Conservation (phyloP, 1,284 basidiomycete genomes). For the Cutaneotrichosporon sp. region DNA sequence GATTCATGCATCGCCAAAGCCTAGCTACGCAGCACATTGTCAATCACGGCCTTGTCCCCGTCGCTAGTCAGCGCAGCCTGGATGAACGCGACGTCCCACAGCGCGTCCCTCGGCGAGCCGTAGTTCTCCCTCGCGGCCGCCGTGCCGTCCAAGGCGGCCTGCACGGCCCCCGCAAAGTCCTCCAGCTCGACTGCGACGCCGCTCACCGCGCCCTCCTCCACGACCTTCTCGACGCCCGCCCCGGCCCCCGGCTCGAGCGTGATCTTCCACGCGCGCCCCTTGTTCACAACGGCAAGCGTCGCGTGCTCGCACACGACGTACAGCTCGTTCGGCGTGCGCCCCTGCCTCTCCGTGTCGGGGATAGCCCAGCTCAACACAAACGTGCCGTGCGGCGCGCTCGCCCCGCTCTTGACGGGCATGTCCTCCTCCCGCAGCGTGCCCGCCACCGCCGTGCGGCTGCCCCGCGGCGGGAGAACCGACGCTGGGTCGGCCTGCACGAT, state of each 20-base stretch:
- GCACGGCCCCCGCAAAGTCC: conserved; percentile 63
- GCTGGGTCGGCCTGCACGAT: conserved; percentile 59
- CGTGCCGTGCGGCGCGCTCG: conserved; percentile 39
- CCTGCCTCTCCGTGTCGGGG: conserved; percentile 32
- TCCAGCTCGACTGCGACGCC: conserved; percentile 66
- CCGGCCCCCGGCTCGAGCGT: conserved; percentile 55
- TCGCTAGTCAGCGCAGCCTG: conserved; percentile 72
- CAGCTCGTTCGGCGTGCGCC: conserved; percentile 30
- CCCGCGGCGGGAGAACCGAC: conserved; percentile 62
- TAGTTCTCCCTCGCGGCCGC: conserved; percentile 28
- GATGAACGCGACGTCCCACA: conserved; percentile 74
- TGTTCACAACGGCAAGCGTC: conserved; percentile 56
- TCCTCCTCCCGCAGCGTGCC: conserved; percentile 17
- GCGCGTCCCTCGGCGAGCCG: conserved; percentile 55
- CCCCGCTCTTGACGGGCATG: conserved; percentile 36
- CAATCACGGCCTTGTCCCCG: conserved; percentile 64
- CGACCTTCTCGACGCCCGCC: conserved; percentile 56
- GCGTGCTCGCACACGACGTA: conserved; percentile 42
- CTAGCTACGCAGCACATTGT: conserved; percentile 15
- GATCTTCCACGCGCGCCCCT: conserved; percentile 59
- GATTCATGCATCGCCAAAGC: too few species aligned
- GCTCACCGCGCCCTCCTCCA: conserved; percentile 55
- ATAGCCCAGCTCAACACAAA: conserved; percentile 43
- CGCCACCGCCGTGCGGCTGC: conserved; percentile 37
- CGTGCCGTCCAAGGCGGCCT: conserved; percentile 52